Evolutionary conservation across 108 stramenopile species (phyloP).

Genomic region (Discostella stelligeroides): DNA sequence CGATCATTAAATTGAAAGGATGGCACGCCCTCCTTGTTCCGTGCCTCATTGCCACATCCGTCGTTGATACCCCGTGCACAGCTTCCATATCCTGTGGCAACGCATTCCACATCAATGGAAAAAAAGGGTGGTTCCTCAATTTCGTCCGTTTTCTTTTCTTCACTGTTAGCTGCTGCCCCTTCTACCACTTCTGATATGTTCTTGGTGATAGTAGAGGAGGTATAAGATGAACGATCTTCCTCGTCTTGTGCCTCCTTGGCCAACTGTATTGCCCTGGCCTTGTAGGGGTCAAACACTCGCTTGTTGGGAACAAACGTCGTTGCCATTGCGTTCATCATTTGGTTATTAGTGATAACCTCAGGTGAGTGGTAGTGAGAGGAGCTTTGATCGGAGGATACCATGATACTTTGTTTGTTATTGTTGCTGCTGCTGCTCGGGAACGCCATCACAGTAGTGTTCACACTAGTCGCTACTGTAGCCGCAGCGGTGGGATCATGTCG

Average conservation of each 20-base stretch:
- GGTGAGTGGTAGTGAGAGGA: neutral
- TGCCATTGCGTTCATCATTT: slow-evolving; percentile 3
- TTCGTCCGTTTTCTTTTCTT: slow-evolving; percentile 3
- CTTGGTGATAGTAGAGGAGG: slow-evolving; percentile 15
- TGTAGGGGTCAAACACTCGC: slow-evolving; percentile 44
- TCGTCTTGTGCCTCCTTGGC: slow-evolving; percentile 46
- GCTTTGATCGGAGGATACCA: too few relatives aligned
- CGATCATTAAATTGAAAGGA: slow-evolving; percentile 35
- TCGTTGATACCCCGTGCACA: slow-evolving; percentile 48
- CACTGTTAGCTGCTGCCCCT: slow-evolving; percentile 7
- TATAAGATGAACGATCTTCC: slow-evolving; percentile 40
- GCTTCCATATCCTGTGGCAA: slow-evolving; percentile 50
- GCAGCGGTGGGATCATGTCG: slow-evolving; percentile 55
- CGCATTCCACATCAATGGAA: slow-evolving; percentile 63
- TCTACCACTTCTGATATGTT: neutral
- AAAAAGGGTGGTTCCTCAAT: slow-evolving; percentile 38
- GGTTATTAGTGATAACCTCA: neutral
- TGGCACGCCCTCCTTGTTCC: slow-evolving; percentile 22
- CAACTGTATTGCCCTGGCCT: slow-evolving; percentile 44
- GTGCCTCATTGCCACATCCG: slow-evolving; percentile 36
- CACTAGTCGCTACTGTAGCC: neutral
- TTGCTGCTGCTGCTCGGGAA: neutral
- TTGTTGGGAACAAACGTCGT: neutral
- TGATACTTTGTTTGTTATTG: too few relatives aligned
- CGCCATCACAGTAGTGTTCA: neutral